Percentiles rank a stretch among this genome's conserved stretches.
Conservation (phyloP, 208 protist species). For the Trypanosomatidae sp. region DNA sequence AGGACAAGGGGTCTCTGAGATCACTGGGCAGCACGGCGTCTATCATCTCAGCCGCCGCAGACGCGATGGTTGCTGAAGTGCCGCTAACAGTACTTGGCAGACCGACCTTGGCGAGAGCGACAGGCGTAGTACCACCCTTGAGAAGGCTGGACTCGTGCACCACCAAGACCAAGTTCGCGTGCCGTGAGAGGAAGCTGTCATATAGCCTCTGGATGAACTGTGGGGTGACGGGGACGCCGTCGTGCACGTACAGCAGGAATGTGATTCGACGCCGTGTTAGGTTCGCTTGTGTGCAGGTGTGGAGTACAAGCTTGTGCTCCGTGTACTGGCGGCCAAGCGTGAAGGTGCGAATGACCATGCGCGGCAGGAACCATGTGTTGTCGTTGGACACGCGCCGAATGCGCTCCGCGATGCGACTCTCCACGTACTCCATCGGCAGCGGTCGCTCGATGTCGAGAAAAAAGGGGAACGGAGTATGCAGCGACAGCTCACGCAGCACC, state of each 20-base stretch:
- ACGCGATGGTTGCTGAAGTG: constrained; percentile 5
- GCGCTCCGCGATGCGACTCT: constrained; percentile 72
- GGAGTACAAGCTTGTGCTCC: constrained; percentile 71
- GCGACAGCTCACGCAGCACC: constrained; percentile 61
- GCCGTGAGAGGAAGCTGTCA: constrained; percentile 59
- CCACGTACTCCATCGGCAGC: constrained; percentile 58
- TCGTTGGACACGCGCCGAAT: constrained; percentile 84
- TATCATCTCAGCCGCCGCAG: constrained; percentile 17
- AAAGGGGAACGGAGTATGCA: constrained; percentile 75
- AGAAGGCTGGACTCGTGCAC: constrained; percentile 68
- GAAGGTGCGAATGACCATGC: constrained; percentile 82
- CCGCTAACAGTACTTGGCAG: neutral
- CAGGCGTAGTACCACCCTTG: constrained; percentile 50
- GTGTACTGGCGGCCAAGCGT: constrained; percentile 72
- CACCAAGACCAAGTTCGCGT: constrained; percentile 80
- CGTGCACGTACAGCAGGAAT: constrained; percentile 78
- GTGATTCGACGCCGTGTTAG: constrained; percentile 78
- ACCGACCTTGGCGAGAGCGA: constrained; percentile 16
- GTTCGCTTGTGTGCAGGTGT: constrained; percentile 87
- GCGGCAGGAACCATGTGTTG: constrained; percentile 78
- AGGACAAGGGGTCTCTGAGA: constrained; percentile 5
- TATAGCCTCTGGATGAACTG: constrained; percentile 54
- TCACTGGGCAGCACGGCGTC: constrained; percentile 24
- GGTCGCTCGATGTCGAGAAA: constrained; percentile 75
- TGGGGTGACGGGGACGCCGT: constrained; percentile 65